Evolutionary conservation across 2,329 filamentous ascomycete species (phyloP).

Genomic region (Graphiopsis chlorocephala): DNA sequence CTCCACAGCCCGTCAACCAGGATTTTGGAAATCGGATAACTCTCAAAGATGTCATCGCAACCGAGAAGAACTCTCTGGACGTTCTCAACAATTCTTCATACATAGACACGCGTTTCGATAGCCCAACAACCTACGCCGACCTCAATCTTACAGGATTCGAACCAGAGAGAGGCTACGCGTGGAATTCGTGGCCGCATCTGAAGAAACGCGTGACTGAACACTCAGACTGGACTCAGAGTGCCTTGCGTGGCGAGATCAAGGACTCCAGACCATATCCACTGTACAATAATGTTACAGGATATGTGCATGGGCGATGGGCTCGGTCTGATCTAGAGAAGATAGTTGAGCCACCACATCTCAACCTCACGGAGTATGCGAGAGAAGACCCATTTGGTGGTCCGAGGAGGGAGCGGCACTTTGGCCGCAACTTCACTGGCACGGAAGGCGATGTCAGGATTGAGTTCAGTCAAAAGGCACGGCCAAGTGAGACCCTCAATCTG

Average conservation of each 20-base stretch:
- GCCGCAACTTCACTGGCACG: conserved; percentile 74
- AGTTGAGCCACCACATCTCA: conserved; percentile 45
- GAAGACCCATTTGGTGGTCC: conserved; percentile 62
- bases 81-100: conserved; percentile 51
- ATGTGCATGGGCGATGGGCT: conserved; percentile 73
- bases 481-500: conserved; percentile 30
- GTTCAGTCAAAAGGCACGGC: conserved; percentile 54
- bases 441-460: conserved; percentile 68
- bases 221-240: conserved; percentile 34
- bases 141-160: conserved; percentile 70
- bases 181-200: conserved; percentile 69
- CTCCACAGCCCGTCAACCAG: conserved; percentile 8
- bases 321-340: conserved; percentile 53
- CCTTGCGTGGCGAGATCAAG: conserved; percentile 39
- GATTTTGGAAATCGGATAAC: conserved; percentile 39
- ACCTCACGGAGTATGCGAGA: conserved; percentile 57
- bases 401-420: conserved; percentile 55
- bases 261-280: conserved; percentile 48
- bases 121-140: conserved; percentile 29
- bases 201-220: conserved; percentile 63
- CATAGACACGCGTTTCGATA: conserved; percentile 32
- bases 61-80: conserved; percentile 51
- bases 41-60: conserved; percentile 48
- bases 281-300: conserved; percentile 79
- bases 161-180: conserved; percentile 70